Conservation (phyloP, 2,329 filamentous ascomycete species). For the Dactylellina leptospora region DNA sequence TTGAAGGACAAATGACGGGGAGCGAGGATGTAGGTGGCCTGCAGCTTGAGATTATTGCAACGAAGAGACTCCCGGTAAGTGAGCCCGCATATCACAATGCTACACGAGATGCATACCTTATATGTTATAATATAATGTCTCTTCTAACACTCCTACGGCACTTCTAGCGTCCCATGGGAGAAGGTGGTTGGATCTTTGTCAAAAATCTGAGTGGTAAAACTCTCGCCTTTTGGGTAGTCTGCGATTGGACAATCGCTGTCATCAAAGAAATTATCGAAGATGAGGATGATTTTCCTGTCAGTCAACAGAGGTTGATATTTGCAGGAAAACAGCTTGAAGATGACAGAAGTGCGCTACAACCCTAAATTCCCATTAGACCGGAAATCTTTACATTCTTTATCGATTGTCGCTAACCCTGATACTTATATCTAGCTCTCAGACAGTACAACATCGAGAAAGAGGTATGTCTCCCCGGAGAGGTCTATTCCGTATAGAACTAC, state of each 20-base stretch:
- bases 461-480: neutral
- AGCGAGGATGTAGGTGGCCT: conserved; percentile 2
- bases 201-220: neutral
- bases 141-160: no score
- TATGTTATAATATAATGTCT: no score
- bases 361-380: no score
- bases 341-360: neutral
- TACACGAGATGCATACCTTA: no score
- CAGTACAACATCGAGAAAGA: neutral
- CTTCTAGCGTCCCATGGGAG: no score
- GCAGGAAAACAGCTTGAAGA: neutral
- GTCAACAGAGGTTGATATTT: neutral
- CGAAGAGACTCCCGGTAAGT: neutral
- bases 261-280: neutral
- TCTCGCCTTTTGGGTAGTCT: neutral
- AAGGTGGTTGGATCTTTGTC: no score
- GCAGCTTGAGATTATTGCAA: conserved; percentile 15
- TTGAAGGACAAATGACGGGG: conserved; percentile 21
- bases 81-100: no score
- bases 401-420: neutral
- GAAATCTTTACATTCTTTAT: no score
- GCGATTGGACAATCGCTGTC: neutral
- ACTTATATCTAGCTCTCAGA: neutral
- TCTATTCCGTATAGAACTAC: no score
- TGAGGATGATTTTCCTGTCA: neutral